Evolutionary conservation across 169 alveolate genomes (phyloP), one percentile per base, ranked within the genome.

Genomic region (Eimeria necatrix): DNA sequence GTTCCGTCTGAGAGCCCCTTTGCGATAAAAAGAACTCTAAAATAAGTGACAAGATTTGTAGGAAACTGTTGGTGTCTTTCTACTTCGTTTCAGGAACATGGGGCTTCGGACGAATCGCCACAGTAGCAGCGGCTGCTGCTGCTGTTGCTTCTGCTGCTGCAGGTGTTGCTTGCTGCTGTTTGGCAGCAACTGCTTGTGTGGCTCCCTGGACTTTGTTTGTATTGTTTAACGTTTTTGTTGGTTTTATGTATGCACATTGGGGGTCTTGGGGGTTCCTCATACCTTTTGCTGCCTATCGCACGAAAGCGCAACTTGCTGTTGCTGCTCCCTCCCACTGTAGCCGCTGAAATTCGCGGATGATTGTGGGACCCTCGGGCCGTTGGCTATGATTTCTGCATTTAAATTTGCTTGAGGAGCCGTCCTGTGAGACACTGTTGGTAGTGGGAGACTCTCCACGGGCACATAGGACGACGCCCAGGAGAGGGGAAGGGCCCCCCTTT

Each of bases 401-500:
- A 4, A 73, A 3, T 12, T 14, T 4, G 83, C 53, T 16, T 73
- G 14, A 41, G 16, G 32, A 41, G 46, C 16, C 26, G 46, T 3
- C 12, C 22, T 9, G 26, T 7, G 22, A 8, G 26, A 7, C 83
- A 6, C 18, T 26, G 56, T 41, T 41, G 83, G 32, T 32, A 24
- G 59, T 7, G 83, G n/a, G 24, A 3, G 46, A 26, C 16, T 12
- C 52, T 73, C 14, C 56, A 73, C 16, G 56, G 56, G 32, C 83
- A 24, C 53, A n/a, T 10, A 73, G 6, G 14, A 22, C n/a, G 32
- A 9, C 18, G 8, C 56, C 16, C 4, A 12, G 83, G 83, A 78
- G 88, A 48, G 52, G 64, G 88, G 78, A 14, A 49, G 88, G 88
- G 88, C 88, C 88, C 88, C 88, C 48, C 88, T 51, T 61, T 8